Conservation (phyloP, 176 grass and related monocot species). For the Oryza coarctata region DNA sequence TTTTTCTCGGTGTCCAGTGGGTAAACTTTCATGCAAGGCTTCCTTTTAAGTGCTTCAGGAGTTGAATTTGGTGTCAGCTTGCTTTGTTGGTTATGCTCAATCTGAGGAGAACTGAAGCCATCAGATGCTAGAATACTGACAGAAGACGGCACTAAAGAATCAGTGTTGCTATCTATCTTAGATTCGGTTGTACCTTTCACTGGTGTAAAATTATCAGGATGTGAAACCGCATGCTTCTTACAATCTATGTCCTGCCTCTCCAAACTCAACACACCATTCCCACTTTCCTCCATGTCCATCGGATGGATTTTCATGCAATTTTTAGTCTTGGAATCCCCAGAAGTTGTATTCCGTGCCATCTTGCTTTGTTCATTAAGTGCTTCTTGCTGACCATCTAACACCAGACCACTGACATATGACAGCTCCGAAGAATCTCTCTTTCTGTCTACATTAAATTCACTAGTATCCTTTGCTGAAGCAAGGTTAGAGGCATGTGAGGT, state of each 20-base stretch:
- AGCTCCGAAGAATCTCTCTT: conserved; percentile 1
- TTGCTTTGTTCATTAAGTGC: conserved; percentile 8
- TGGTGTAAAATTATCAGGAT: conserved; percentile 14
- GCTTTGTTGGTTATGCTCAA: conserved; percentile 15
- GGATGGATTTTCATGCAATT: conserved; percentile 7
- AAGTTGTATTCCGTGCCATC: background rate
- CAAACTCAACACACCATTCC: conserved; percentile 2
- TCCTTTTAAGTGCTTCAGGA: conserved; percentile 38
- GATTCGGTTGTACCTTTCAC: background rate
- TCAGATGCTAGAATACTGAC: conserved; percentile 10
- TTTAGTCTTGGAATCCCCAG: background rate
- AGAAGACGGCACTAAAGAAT: conserved; percentile 7
- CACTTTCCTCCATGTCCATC: background rate
- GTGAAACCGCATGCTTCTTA: conserved; percentile 4
- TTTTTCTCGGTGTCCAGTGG: conserved; percentile 8
- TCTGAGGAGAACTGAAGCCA: background rate
- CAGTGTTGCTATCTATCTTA: background rate
- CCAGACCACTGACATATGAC: background rate
- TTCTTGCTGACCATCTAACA: conserved; percentile 8
- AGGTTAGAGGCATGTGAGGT: conserved; percentile 19
- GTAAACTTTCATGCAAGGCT: conserved; percentile 39
- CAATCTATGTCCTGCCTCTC: background rate
- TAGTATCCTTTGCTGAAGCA: conserved; percentile 13
- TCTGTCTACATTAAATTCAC: background rate
- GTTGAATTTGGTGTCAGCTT: conserved; percentile 16